Base-by-base conservation (phyloP, 1,284 basidiomycete species). In the Boletus semigastroideus region DNA sequence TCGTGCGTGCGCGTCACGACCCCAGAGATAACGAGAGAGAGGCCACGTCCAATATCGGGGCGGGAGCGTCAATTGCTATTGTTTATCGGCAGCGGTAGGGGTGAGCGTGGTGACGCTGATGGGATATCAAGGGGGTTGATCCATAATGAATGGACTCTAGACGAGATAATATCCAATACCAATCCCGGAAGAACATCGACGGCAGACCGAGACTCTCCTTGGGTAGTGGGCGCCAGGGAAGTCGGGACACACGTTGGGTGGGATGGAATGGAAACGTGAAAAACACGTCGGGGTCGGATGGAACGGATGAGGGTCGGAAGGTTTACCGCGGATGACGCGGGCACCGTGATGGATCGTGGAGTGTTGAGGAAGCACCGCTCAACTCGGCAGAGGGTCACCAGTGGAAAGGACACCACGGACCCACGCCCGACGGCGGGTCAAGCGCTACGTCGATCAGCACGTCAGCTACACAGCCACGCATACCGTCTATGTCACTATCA, bases 81-180 rank as follows among this genome's bases (percentile, higher is more conserved):
- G 19, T 25, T 28, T 14, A 25, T 53, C 37, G 49, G 42, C 25
- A 6, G 46, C 44, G 51, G 38, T 38, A 28, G 11, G 20, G 14
- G 16, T 17, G 14, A 10, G 22, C 5, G 4, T 37, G 27, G 34
- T 14, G n/a, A 20, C 1, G 16, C 2, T 52, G 34, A 52, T 42
- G 34, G n/a, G 30, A 17, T 34, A 53, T 46, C 51, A 54, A 25
- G 31, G 53, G 47, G 28, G 16, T 16, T 54, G 40, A 52, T 53
- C 34, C 17, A 17, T 11, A 17, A 14, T 22, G 41, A 31, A 17
- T 38, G 34, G 34, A 46, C 3, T 33, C 31, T 7, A 33, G 8
- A 14, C 19, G 41, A 46, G 53, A 55, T 47, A 55, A 55, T 33
- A 30, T 27, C n/a, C 13, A 31, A 16, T 9, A 19, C 16, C 7